Base-by-base conservation (phyloP, 768 basidiomycete species). In the Gyrodon lividus region DNA sequence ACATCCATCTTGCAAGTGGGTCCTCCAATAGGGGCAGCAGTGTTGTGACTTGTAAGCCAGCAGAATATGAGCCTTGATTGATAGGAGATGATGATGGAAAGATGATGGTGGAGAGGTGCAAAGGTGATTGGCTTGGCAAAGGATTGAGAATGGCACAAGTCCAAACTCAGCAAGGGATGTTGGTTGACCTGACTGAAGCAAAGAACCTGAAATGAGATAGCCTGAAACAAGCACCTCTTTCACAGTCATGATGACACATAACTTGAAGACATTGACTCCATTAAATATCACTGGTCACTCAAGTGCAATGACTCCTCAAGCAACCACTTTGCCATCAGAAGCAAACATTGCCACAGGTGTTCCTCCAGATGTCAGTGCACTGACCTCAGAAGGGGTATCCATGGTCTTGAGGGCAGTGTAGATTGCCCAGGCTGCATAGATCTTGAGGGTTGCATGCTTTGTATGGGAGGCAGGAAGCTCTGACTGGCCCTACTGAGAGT, bases 391-490 rank as follows among this genome's bases (percentile, higher is more conserved):
- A 2, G 38, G 38, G 5, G 7, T 10, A 20, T 20, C 19, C 19
- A 20, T 39, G 1, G 9, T 24, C 2, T 5, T 1, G 8, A 43
- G 24, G 14, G n/a, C 13, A 2, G n/a, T 20, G 23, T 59, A 61
- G 13, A 68, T 46, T 0, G 24, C 10, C 5, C 51, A 45, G 2
- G 56, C 55, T 19, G 56, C n/a, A n/a, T n/a, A n/a, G n/a, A n/a
- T n/a, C n/a, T n/a, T n/a, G n/a, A n/a, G n/a, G n/a, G n/a, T n/a
- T n/a, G n/a, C n/a, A n/a, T n/a, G n/a, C n/a, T n/a, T n/a, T n/a
- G n/a, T n/a, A n/a, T n/a, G n/a, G n/a, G n/a, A n/a, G n/a, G n/a
- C n/a, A n/a, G n/a, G n/a, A n/a, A n/a, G n/a, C n/a, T n/a, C n/a
- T n/a, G n/a, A n/a, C n/a, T n/a, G n/a, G n/a, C n/a, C n/a, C n/a